phyloP scores from a whole-genome alignment of 306 rosid genomes.

The Prunus armeniaca region DNA sequence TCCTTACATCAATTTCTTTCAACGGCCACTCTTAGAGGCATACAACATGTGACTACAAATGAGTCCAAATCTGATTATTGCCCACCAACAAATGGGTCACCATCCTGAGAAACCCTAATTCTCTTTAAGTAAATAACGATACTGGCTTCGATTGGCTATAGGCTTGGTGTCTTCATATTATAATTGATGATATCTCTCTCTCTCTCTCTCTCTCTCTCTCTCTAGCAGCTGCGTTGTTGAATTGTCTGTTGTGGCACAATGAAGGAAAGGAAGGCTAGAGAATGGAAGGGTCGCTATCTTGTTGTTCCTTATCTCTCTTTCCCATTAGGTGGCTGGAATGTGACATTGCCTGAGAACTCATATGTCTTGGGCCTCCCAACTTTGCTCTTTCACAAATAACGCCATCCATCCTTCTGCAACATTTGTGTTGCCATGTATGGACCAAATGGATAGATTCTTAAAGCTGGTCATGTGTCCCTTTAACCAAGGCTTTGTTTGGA shows the following conservation, averaged over 20 bases:
- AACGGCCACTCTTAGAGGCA: neutral
- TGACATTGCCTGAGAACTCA: constrained; percentile 51
- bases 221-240: constrained; percentile 20
- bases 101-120: constrained; percentile 31
- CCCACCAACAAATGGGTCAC: constrained; percentile 35
- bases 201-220: constrained; percentile 7
- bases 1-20: neutral
- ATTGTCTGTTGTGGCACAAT: constrained; percentile 32
- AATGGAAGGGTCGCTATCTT: constrained; percentile 53
- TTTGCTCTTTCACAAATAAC: constrained; percentile 20
- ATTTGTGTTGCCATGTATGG: constrained; percentile 22
- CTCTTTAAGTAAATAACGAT: constrained; percentile 27
- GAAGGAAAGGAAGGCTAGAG: neutral
- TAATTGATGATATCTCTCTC: neutral
- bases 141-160: constrained; percentile 6
- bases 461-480: constrained; percentile 28
- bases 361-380: constrained; percentile 39
- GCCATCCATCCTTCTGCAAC: constrained; percentile 16
- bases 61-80: constrained; percentile 28
- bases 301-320: constrained; percentile 56
- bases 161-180: constrained; percentile 20
- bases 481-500: constrained; percentile 29
- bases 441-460: constrained; percentile 27
- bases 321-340: constrained; percentile 50
- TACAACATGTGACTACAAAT: constrained; percentile 31